Evolutionary conservation across 768 basidiomycete species (phyloP), one percentile per base, ranked within the genome.

Genomic region (Brasilioporus rufonigricans): DNA sequence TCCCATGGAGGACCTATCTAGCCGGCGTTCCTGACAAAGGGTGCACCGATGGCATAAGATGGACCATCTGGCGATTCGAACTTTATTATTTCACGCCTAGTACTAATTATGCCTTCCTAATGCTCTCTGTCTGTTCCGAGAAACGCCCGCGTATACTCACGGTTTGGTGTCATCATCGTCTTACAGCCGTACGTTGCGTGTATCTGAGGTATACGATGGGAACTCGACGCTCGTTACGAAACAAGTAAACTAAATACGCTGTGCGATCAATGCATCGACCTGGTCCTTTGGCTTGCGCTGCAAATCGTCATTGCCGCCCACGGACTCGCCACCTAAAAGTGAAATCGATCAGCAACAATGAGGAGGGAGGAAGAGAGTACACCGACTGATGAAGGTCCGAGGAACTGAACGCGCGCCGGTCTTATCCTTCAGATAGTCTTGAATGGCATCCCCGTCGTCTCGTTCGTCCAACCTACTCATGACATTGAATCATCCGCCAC

Each of bases 341-440:
- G 14, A 24, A 3, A 7, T 0, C 2, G 10, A 13, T 50, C 12
- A 57, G 33, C 3, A 18, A 2, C 10, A 35, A 13, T 0, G 23
- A 33, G 0, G 32, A 11, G 5, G 12, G 14, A 11, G 6, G 29
- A 9, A 4, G 10, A 31, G n/a, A 23, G 29, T 5, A 48, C 4
- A 66, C 77, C 49, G 56, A 89, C 87, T 80, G 65, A 92, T 79
- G 73, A 89, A 93, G 54, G 89, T 77, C 64, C 84, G 88, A 29
- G 91, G 91, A 6, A 93, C 91, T 12, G 86, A 86, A 21, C 80
- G 69, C 61, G 87, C 90, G 0, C 77, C 77, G 0, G 87, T 88
- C 78, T 83, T 86, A 61, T 79, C 51, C 2, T 12, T 21, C 5
- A 93, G 76, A 61, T 91, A 91, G 21, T 70, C 62, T 65, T 93